Evolutionary conservation across 1,284 basidiomycete genomes (phyloP), one percentile per base, ranked within the genome.

Genomic region (Takashimella koratensis): DNA sequence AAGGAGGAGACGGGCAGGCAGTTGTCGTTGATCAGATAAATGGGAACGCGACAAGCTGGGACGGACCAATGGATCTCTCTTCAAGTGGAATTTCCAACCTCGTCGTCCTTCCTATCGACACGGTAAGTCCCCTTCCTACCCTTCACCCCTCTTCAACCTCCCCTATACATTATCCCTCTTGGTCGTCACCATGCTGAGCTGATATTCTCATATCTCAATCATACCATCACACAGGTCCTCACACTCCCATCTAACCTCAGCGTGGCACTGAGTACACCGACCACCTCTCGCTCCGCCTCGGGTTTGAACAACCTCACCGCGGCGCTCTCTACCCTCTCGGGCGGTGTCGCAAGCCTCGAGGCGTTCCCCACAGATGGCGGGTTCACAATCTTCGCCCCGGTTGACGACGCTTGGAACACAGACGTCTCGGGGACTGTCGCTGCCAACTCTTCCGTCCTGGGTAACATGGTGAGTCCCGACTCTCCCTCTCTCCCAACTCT

Each of bases 351-450:
- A 10, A 44, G 52, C 4, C 57, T 71, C 24, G 55, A 63, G 21
- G 53, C 49, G 16, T 47, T 68, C 3, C 10, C 8, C 8, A 63
- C 66, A 5, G 20, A 41, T 10, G 53, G 57, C 10, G 71, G 70
- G 2, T 64, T 73, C 49, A 74, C 72, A 8, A 65, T 74, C 43
- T 74, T 74, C 43, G 72, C 68, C 5, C 68, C 70, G 2, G 54
- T 68, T 13, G 68, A 74, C 52, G 53, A 56, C 13, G 69, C 65
- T 0, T 74, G 63, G 40, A 56, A 54, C 53, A 21, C 30, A 8
- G 43, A 19, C 20, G 22, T 46, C 20, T n/a, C 23, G 20, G 22
- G 26, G 4, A 4, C 26, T 43, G 11, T 23, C 42, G 20, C 42
- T 43, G 22, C 42, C 42, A 43, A 23, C n/a, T 19, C 42, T 11